Conservation (phyloP, 768 basidiomycete genomes). For the Crepidotus variabilis region DNA sequence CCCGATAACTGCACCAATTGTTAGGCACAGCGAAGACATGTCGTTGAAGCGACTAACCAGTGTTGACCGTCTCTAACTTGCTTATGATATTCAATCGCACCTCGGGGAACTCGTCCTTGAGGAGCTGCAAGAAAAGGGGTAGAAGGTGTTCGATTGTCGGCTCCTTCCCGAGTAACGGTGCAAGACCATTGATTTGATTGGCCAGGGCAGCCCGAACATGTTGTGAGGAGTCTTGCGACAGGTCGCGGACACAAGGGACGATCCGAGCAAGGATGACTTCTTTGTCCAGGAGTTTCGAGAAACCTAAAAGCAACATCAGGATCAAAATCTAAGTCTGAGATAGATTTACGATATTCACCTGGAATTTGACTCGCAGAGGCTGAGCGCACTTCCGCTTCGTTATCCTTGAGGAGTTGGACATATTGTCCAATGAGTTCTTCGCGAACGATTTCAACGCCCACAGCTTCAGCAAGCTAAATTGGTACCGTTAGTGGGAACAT, state of each 20-base stretch:
- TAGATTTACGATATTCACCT: conserved; percentile 43
- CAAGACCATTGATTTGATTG: conserved; percentile 93
- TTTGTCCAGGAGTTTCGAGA: conserved; percentile 88
- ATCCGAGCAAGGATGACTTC: conserved; percentile 92
- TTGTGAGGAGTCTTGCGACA: conserved; percentile 91
- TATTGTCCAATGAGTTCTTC: conserved; percentile 94
- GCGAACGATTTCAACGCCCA: conserved; percentile 85
- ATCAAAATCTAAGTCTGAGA: conserved; percentile 6
- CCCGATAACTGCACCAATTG: conserved; percentile 74
- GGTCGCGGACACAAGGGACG: conserved; percentile 91
- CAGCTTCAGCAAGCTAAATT: conserved; percentile 79
- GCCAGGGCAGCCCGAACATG: conserved; percentile 97
- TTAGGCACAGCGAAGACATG: conserved; percentile 10
- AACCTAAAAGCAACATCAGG: conserved; percentile 51
- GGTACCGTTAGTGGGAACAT: conserved; percentile 1
- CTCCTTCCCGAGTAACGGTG: conserved; percentile 89
- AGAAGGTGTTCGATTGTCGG: conserved; percentile 95
- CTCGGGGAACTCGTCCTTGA: conserved; percentile 99
- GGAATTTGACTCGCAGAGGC: conserved; percentile 96
- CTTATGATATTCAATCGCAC: conserved; percentile 97
- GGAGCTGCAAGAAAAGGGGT: conserved; percentile 90
- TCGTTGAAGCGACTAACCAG: conserved; percentile 49
- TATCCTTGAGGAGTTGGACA: conserved; percentile 93
- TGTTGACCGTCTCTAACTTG: conserved; percentile 94
- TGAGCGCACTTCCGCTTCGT: conserved; percentile 97